phyloP scores from a whole-genome alignment of 2,329 filamentous ascomycete species.

The Chrysoporthe cubensis region DNA sequence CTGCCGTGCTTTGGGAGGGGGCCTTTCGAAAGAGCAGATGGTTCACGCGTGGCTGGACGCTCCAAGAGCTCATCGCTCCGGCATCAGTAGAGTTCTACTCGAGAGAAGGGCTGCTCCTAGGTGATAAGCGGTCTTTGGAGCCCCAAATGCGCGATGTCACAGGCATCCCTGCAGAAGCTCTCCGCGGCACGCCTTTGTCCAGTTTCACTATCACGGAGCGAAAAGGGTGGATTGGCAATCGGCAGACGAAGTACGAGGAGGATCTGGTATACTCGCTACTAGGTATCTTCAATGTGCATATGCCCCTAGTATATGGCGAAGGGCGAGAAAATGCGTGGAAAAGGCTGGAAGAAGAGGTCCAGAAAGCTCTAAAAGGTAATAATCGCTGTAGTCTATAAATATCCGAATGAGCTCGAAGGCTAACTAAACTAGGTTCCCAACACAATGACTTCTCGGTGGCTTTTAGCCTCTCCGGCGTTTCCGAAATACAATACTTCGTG shows the following conservation, averaged over 20 bases:
- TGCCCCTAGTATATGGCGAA: neutral
- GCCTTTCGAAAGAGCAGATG: neutral
- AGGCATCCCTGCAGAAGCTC: neutral
- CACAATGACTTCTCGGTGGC: too few relatives aligned
- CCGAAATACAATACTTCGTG: too few relatives aligned
- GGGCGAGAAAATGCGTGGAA: too few relatives aligned
- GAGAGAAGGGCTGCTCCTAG: neutral
- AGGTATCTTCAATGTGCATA: neutral
- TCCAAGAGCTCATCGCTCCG: neutral
- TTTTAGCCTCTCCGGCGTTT: too few relatives aligned
- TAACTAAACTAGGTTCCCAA: too few relatives aligned
- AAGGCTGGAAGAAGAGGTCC: too few relatives aligned
- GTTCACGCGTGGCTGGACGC: neutral
- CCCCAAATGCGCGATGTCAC: neutral
- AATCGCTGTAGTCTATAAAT: too few relatives aligned
- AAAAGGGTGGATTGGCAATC: neutral
- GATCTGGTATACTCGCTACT: neutral
- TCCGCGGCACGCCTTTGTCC: neutral
- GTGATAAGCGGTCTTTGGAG: neutral
- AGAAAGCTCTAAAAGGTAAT: too few relatives aligned
- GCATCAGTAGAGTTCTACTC: neutral
- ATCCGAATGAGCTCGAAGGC: too few relatives aligned
- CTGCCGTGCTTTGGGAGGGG: neutral
- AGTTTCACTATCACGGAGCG: neutral
- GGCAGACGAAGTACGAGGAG: neutral